A percentile compares a stretch with the other conserved stretches of the same genome.
phyloP scores from a whole-genome alignment of 2,329 filamentous ascomycete species.

The Aspergillus ustus region DNA sequence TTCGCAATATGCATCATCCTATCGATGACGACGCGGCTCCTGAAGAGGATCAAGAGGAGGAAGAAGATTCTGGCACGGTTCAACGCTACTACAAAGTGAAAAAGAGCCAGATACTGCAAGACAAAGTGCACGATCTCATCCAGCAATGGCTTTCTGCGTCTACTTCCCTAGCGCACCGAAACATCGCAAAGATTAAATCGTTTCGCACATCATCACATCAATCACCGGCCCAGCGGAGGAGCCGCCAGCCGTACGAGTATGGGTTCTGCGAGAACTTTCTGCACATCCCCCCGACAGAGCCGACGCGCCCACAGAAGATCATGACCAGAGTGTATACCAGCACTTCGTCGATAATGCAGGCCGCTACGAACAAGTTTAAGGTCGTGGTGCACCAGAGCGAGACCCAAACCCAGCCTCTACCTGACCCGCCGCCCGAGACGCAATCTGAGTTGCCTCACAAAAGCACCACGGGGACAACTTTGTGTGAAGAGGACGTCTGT shows the following conservation, averaged over 20 bases:
- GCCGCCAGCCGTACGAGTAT: background rate
- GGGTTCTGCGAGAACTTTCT: conserved; percentile 1
- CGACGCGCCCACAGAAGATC: background rate
- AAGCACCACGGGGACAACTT: background rate
- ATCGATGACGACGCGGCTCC: background rate
- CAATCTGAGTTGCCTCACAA: background rate
- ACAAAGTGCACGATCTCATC: background rate
- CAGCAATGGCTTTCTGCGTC: background rate
- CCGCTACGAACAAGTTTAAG: background rate
- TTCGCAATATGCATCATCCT: background rate
- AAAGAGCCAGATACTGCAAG: background rate
- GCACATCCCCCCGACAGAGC: background rate
- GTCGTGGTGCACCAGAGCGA: no score
- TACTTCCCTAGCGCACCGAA: background rate
- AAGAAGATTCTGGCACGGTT: no score
- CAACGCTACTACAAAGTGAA: no score
- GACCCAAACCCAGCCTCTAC: no score
- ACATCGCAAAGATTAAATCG: background rate
- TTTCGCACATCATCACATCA: no score
- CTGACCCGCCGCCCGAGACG: background rate
- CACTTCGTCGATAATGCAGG: background rate
- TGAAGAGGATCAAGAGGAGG: no score
- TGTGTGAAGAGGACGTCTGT: background rate
- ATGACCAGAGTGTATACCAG: background rate
- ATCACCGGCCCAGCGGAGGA: background rate